These are phyloP conservation scores for Rhodotorula sp. DNA, from an alignment of 1,284 basidiomycete species.

Conservation along the genomic window DNA sequence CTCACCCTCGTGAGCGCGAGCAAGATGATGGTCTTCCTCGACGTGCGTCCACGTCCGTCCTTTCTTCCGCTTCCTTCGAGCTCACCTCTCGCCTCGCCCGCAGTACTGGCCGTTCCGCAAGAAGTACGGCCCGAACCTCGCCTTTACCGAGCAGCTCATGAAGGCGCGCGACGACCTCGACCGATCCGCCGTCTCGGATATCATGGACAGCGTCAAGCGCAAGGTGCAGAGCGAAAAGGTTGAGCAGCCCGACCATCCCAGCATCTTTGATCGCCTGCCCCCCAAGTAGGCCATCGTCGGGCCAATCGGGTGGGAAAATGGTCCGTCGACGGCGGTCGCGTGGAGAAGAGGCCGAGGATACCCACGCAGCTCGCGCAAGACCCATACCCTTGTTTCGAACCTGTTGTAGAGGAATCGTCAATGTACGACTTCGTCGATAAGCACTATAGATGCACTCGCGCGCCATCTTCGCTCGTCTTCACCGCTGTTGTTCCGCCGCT, in stretches of 20 bases:
- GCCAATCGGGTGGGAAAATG: too few species aligned
- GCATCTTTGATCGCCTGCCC: conserved; percentile 37
- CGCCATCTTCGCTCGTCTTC: not conserved
- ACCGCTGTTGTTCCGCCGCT: not conserved
- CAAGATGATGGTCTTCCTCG: conserved; percentile 88
- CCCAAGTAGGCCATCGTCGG: conserved; percentile 21
- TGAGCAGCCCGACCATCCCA: conserved; percentile 26
- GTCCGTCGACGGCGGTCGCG: too few species aligned
- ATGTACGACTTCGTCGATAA: too few species aligned
- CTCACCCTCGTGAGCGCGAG: conserved; percentile 82
- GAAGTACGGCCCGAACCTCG: conserved; percentile 85
- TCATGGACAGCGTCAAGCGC: conserved; percentile 90
- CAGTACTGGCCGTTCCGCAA: conserved; percentile 81
- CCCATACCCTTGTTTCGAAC: not conserved
- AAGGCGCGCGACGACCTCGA: conserved; percentile 88
- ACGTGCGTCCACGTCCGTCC: conserved; percentile 59
- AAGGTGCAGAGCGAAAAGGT: conserved; percentile 54
- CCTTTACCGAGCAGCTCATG: conserved; percentile 87
- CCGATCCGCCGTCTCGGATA: conserved; percentile 76
- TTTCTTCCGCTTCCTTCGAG: not conserved
- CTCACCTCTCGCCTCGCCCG: not conserved
- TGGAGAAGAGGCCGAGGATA: too few species aligned
- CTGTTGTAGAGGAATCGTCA: too few species aligned
- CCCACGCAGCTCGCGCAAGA: too few species aligned
- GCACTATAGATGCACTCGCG: too few species aligned